A percentile compares a stretch with the other conserved stretches of the same genome.
These are phyloP conservation scores for Pleurotus giganteus DNA, from an alignment of 768 basidiomycete species.

Conservation along the genomic window DNA sequence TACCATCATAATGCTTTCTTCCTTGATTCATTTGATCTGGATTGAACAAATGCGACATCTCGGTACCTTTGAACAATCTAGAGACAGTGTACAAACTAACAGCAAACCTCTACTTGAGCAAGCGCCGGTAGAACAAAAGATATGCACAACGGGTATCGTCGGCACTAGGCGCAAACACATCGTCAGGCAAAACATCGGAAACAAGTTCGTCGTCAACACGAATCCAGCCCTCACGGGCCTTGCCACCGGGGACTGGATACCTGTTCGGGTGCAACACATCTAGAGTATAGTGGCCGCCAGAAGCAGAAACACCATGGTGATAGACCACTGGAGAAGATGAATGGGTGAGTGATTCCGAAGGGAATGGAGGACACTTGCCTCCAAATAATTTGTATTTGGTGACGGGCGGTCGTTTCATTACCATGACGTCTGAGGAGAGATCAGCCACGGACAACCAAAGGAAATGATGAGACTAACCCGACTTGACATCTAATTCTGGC, in stretches of 20 bases:
- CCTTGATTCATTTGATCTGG: background rate
- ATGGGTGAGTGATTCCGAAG: background rate
- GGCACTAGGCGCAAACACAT: conserved; percentile 69
- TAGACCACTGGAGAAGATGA: conserved; percentile 61
- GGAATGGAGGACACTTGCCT: conserved; percentile 41
- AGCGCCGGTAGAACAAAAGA: conserved; percentile 77
- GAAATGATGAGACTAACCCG: conserved; percentile 41
- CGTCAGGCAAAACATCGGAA: conserved; percentile 66
- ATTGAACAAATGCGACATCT: no score
- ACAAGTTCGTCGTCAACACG: conserved; percentile 93
- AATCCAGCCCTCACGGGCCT: conserved; percentile 75
- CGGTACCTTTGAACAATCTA: no score
- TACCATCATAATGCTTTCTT: background rate
- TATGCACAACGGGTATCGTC: conserved; percentile 71
- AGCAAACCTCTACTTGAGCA: background rate
- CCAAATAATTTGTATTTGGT: conserved; percentile 81
- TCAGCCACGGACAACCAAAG: conserved; percentile 2
- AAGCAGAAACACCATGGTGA: conserved; percentile 89
- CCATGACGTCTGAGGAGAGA: conserved; percentile 51
- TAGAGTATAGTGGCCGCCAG: conserved; percentile 94
- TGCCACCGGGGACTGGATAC: conserved; percentile 33
- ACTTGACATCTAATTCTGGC: conserved; percentile 73
- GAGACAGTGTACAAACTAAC: background rate
- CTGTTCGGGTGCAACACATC: conserved; percentile 79
- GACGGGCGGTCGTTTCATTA: conserved; percentile 42